Conservation (phyloP, 495 filamentous ascomycete species). For the Thozetella sp. region DNA sequence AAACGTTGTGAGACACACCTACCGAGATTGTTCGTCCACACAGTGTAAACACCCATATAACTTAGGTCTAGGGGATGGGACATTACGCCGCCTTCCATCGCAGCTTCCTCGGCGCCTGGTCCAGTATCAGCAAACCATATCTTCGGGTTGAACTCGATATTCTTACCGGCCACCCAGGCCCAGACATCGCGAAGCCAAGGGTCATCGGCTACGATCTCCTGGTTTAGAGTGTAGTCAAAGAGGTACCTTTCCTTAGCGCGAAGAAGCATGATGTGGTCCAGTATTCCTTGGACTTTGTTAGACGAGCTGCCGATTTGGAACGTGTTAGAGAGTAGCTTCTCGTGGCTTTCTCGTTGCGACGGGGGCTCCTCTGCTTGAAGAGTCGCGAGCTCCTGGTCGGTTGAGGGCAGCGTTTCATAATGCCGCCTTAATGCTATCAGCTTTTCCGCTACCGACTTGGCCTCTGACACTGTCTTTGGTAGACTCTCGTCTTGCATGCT, state of each 20-base stretch:
- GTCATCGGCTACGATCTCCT: conserved; percentile 68
- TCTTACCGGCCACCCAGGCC: conserved; percentile 73
- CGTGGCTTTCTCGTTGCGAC: conserved; percentile 43
- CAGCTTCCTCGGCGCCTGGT: conserved; percentile 65
- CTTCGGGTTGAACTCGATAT: no score
- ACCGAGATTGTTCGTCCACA: conserved; percentile 82
- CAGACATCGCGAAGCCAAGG: conserved; percentile 76
- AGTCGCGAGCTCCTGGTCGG: neutral
- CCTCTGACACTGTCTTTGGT: conserved; percentile 24
- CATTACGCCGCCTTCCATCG: conserved; percentile 72
- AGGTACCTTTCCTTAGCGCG: conserved; percentile 74
- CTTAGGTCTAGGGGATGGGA: conserved; percentile 75
- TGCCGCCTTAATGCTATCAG: conserved; percentile 33
- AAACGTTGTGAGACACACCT: conserved; percentile 10
- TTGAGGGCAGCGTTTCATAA: conserved; percentile 10
- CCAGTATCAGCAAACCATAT: conserved; percentile 8
- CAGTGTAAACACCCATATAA: conserved; percentile 78
- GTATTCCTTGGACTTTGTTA: conserved; percentile 31
- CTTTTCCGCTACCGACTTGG: conserved; percentile 38
- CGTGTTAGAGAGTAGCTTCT: conserved; percentile 47
- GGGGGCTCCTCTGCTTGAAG: conserved; percentile 14
- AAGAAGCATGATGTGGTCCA: conserved; percentile 47
- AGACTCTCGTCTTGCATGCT: conserved; percentile 18
- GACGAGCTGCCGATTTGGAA: conserved; percentile 35
- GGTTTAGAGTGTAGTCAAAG: conserved; percentile 73